These are phyloP conservation scores for Globisporangium mamillatum DNA, from an alignment of 352 stramenopile species.

Conservation along the genomic window DNA sequence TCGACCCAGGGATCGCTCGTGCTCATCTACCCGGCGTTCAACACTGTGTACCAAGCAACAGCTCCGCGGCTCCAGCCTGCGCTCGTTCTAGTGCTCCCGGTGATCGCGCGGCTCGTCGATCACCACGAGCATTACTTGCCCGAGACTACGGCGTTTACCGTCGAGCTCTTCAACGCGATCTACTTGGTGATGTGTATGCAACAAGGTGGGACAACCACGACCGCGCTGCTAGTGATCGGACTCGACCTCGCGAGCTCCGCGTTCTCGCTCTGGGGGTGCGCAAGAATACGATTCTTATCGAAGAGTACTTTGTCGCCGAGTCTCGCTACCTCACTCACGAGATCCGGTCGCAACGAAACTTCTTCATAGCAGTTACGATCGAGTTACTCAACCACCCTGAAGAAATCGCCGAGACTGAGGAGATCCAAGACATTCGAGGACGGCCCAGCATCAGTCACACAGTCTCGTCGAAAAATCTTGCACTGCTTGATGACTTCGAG, in stretches of 20 bases:
- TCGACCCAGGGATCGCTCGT: constrained; percentile 13
- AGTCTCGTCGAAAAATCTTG: background rate
- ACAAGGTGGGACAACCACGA: background rate
- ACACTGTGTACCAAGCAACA: background rate
- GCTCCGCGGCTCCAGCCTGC: background rate
- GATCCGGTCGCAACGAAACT: background rate
- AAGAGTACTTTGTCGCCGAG: background rate
- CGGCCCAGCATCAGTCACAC: background rate
- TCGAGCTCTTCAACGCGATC: constrained; percentile 40
- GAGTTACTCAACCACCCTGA: background rate
- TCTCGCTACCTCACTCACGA: background rate
- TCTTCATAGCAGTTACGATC: background rate
- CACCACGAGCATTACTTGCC: constrained; percentile 33
- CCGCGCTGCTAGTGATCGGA: background rate
- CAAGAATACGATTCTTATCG: background rate
- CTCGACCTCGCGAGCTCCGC: background rate
- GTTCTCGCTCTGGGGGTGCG: background rate
- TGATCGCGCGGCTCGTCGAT: constrained; percentile 16
- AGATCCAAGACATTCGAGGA: constrained; percentile 1
- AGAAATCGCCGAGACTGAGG: background rate
- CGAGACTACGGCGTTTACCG: constrained; percentile 34
- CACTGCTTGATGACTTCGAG: background rate
- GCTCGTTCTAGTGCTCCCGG: constrained; percentile 19
- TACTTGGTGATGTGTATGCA: constrained; percentile 41
- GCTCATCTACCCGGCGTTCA: constrained; percentile 21